Evolutionary conservation across 139 green algal species (phyloP).

Genomic region (Microglena sp.): DNA sequence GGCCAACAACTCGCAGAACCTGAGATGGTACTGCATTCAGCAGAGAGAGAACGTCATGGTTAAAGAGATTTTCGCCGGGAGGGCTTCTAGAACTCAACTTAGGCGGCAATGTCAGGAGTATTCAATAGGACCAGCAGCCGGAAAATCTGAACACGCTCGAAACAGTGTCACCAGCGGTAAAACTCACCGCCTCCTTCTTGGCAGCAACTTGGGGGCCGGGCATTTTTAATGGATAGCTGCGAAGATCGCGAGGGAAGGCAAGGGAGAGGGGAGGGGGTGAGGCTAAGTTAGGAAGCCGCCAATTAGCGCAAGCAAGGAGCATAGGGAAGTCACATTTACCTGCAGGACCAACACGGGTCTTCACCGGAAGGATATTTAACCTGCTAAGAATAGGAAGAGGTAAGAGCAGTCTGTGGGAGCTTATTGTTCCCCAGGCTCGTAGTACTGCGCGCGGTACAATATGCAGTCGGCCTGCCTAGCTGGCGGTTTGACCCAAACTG

Average conservation of each 20-base stretch:
- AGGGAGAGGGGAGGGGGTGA: neutral
- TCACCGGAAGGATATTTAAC: constrained; percentile 77
- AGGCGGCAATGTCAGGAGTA: neutral
- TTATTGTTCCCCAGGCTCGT: too few relatives aligned
- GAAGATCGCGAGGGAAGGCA: too few relatives aligned
- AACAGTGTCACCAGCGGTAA: neutral
- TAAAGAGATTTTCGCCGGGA: neutral
- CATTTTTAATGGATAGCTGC: constrained; percentile 37
- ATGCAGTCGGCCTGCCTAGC: too few relatives aligned
- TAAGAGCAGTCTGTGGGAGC: too few relatives aligned
- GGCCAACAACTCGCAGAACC: constrained; percentile 68
- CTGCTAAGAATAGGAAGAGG: too few relatives aligned
- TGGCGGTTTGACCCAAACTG: too few relatives aligned
- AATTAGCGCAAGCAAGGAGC: too few relatives aligned
- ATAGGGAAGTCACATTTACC: too few relatives aligned
- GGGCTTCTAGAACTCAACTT: neutral
- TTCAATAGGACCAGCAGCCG: neutral
- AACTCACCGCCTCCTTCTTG: constrained; percentile 65
- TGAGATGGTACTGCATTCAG: constrained; percentile 71
- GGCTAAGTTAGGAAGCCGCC: neutral
- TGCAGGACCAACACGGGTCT: constrained; percentile 66
- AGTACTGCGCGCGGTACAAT: too few relatives aligned
- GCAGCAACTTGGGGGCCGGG: constrained; percentile 48
- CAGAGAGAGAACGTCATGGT: neutral
- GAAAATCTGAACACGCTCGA: neutral